These are phyloP conservation scores for Pyrenula aspistea DNA, from an alignment of 495 filamentous ascomycete species.

Conservation along the genomic window DNA sequence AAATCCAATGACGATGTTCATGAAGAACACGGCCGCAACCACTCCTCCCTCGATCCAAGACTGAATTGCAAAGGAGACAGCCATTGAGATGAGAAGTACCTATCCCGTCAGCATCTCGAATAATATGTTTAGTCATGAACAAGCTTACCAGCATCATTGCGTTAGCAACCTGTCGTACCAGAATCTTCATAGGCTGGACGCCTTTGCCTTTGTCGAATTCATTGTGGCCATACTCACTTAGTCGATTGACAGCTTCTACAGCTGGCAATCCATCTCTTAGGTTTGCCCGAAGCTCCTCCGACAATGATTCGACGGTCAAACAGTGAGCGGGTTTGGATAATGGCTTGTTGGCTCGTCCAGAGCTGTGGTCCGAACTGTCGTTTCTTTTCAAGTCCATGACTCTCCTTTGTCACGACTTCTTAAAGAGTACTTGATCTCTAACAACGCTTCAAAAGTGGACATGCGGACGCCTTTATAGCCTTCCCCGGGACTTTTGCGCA, in stretches of 20 bases:
- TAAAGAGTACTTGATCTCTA: no score
- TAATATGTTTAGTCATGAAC: slow-evolving; percentile 1
- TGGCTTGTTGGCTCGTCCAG: slow-evolving; percentile 38
- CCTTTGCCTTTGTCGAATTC: slow-evolving; percentile 46
- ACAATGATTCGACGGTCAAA: slow-evolving; percentile 38
- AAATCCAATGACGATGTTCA: slow-evolving; percentile 60
- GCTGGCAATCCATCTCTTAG: slow-evolving; percentile 46
- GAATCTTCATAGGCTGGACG: slow-evolving; percentile 44
- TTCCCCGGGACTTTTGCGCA: neutral
- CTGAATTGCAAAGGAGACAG: slow-evolving; percentile 53
- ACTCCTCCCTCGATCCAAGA: slow-evolving; percentile 65
- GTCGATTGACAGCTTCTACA: slow-evolving; percentile 39
- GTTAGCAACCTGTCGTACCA: slow-evolving; percentile 52
- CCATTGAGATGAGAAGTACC: slow-evolving; percentile 60
- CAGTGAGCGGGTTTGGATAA: slow-evolving; percentile 55
- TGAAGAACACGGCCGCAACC: slow-evolving; percentile 48
- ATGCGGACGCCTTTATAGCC: neutral
- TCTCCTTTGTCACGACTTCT: slow-evolving; percentile 1
- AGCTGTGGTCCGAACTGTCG: slow-evolving; percentile 27
- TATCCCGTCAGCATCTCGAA: slow-evolving; percentile 9
- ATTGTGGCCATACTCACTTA: slow-evolving; percentile 48
- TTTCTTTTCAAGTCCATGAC: slow-evolving; percentile 7
- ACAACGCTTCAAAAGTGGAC: neutral
- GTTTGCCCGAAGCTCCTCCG: slow-evolving; percentile 46
- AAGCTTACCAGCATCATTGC: slow-evolving; percentile 49